Evolutionary conservation across 768 basidiomycete species (phyloP), one percentile per base, ranked within the genome.

Genomic region (Phaeotremella skinneri): DNA sequence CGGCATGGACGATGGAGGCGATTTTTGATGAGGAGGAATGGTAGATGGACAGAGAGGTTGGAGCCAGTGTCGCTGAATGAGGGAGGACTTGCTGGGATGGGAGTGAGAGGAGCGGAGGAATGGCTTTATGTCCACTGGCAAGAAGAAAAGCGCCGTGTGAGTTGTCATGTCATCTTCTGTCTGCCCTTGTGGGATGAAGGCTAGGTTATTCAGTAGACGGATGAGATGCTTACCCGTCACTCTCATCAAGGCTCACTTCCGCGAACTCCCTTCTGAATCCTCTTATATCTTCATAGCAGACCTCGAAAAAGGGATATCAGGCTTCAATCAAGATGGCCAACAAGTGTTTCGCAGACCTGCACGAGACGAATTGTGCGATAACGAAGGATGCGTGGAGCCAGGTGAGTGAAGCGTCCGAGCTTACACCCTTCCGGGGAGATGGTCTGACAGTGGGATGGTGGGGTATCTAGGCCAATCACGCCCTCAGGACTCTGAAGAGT

Each of bases 111-210:
- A 6, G 39, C 41, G 6, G 51, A 62, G 27, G 30, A 56, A 29
- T 66, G 64, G 64, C 30, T 66, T n/a, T 66, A 66, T 45, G 43
- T 56, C 34, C 64, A 66, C 53, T 66, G 51, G 52, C 64, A 66
- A 34, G 64, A 59, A 29, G 64, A 66, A 45, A 66, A 66, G 54
- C 43, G 43, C 6, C 43, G 43, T 45, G 43, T 45, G 21, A 21
- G 43, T 45, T n/a, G n/a, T n/a, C n/a, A n/a, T n/a, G n/a, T n/a
- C n/a, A n/a, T n/a, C n/a, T 37, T 37, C 34, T 37, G 17, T 37
- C 34, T 37, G 7, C 17, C 17, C 7, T 37, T 17, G 17, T 17
- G 9, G 34, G 7, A 7, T 37, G 17, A 37, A 37, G 7, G 34
- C 7, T 17, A 37, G 34, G n/a, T n/a, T n/a, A n/a, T n/a, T n/a